phyloP scores from a whole-genome alignment of 176 grass and related monocot species.

The Leersia perrieri region DNA sequence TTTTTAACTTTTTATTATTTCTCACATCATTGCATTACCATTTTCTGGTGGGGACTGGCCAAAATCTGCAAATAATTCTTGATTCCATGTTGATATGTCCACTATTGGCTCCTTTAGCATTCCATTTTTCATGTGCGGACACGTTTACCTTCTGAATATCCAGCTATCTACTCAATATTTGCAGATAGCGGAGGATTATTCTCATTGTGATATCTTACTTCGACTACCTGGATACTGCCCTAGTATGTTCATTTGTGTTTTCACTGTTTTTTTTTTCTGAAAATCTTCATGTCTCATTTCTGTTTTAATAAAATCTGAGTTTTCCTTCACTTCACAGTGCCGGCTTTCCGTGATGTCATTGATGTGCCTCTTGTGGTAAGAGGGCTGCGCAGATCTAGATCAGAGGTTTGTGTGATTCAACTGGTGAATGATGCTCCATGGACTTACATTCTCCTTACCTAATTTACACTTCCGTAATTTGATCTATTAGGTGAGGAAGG shows the following conservation, averaged over 20 bases:
- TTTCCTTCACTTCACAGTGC: conserved; percentile 49
- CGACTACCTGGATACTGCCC: conserved; percentile 92
- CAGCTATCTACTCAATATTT: neutral
- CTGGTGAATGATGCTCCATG: neutral
- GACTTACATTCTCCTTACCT: conserved; percentile 13
- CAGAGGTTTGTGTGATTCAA: conserved; percentile 49
- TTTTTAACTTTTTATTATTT: neutral
- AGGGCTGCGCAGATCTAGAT: conserved; percentile 69
- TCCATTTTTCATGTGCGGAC: neutral
- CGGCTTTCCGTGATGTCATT: conserved; percentile 73
- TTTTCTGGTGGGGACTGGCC: neutral
- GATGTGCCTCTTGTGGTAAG: conserved; percentile 85
- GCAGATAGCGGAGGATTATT: conserved; percentile 94
- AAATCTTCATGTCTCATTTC: neutral
- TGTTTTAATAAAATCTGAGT: conserved; percentile 24
- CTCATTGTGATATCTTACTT: conserved; percentile 77
- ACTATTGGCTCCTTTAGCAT: neutral
- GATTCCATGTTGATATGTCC: neutral
- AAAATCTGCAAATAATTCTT: neutral
- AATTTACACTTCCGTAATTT: conserved; percentile 18
- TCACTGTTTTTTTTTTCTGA: neutral
- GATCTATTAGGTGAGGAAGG: conserved; percentile 60
- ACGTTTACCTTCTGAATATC: neutral
- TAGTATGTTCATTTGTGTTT: conserved; percentile 55
- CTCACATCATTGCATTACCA: neutral